These are phyloP conservation scores for Penicillium arizonense DNA, from an alignment of 495 filamentous ascomycete genomes.

Conservation along the genomic window DNA sequence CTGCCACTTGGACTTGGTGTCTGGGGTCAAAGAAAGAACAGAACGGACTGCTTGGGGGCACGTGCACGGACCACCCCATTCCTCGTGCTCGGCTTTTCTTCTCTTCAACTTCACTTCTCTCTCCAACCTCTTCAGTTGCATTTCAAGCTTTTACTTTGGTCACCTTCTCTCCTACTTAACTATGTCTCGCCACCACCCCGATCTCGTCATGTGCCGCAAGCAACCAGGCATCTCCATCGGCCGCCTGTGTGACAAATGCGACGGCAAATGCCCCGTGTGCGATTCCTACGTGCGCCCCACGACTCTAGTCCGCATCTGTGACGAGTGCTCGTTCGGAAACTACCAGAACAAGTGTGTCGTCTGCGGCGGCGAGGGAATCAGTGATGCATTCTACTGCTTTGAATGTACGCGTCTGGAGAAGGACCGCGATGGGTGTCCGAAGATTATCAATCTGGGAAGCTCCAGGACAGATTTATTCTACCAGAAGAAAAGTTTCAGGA, in stretches of 20 bases:
- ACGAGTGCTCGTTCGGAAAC: conserved; percentile 99
- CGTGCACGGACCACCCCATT: conserved; percentile 19
- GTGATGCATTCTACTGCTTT: conserved; percentile 99
- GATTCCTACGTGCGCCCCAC: conserved; percentile 98
- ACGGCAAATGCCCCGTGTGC: conserved; percentile 99
- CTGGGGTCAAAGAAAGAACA: neutral
- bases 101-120: conserved; percentile 4
- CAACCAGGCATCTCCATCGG: conserved; percentile 97
- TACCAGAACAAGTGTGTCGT: conserved; percentile 99
- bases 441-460: conserved; percentile 98
- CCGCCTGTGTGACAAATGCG: conserved; percentile 99
- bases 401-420: conserved; percentile 98
- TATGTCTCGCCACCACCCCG: conserved; percentile 49
- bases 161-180: neutral
- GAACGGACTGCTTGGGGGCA: conserved; percentile 2
- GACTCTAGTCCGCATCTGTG: conserved; percentile 95
- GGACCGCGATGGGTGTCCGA: conserved; percentile 95
- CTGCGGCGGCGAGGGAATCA: conserved; percentile 97
- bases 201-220: conserved; percentile 99
- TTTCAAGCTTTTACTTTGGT: neutral
- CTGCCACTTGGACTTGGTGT: too few relatives aligned
- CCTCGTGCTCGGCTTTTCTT: conserved; percentile 18
- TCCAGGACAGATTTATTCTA: conserved; percentile 93
- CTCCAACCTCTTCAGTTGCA: conserved; percentile 1
- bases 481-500: conserved; percentile 74